Evolutionary conservation across 1,284 basidiomycete species (phyloP).

Genomic region (Naganishia sp.): DNA sequence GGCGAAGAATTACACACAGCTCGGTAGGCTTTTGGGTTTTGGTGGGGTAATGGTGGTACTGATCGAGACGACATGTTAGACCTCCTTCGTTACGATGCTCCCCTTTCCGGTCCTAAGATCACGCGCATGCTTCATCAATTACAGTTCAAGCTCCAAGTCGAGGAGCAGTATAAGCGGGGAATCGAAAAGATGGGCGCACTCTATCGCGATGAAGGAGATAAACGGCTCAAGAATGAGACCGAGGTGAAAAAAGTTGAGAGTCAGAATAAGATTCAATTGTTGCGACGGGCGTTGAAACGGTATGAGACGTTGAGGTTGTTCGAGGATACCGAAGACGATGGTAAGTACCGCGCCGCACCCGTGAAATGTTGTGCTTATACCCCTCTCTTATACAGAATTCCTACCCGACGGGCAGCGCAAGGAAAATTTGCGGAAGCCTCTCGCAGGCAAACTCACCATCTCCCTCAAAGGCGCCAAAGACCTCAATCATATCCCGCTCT

Average conservation of each 20-base stretch:
- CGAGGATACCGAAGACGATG: constrained; percentile 79
- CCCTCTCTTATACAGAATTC: constrained; percentile 39
- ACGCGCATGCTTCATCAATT: constrained; percentile 97
- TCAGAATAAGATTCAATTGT: constrained; percentile 91
- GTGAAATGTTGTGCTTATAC: background rate
- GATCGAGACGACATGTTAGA: constrained; percentile 57
- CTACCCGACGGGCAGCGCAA: constrained; percentile 81
- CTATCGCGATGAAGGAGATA: constrained; percentile 93
- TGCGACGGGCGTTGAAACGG: constrained; percentile 86
- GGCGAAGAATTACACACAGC: constrained; percentile 50
- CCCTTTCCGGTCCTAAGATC: constrained; percentile 94
- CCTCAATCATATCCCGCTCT: constrained; percentile 86
- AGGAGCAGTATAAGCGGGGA: constrained; percentile 96
- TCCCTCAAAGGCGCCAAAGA: constrained; percentile 87
- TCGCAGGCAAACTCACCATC: constrained; percentile 90
- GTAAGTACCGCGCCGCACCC: constrained; percentile 51
- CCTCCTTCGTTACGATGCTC: constrained; percentile 96
- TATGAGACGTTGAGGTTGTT: constrained; percentile 96
- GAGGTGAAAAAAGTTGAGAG: constrained; percentile 92
- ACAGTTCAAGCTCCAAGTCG: constrained; percentile 98
- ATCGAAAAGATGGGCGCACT: constrained; percentile 98
- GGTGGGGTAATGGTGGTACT: constrained; percentile 5
- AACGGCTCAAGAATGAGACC: constrained; percentile 85
- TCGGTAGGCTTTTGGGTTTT: constrained; percentile 40
- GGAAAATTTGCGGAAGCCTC: constrained; percentile 84